Conservation (phyloP, 345 rosid species). For the Eucalyptus lansdowneana region DNA sequence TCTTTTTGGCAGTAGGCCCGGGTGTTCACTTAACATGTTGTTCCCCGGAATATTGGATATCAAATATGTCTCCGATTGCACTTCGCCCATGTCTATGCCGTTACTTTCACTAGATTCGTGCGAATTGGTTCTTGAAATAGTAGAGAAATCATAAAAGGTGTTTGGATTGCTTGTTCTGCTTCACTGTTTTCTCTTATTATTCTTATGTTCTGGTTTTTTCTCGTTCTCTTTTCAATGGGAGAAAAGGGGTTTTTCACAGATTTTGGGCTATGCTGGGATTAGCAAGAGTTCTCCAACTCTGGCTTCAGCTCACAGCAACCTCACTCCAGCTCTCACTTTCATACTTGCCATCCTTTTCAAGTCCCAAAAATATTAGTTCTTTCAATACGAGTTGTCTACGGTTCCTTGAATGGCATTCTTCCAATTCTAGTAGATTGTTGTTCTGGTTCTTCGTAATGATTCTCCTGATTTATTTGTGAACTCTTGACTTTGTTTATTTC, state of each 20-base stretch:
- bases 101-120: not conserved
- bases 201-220: not conserved
- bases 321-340: not conserved
- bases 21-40: not conserved
- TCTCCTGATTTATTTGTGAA: not conserved
- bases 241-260: not conserved
- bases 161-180: not conserved
- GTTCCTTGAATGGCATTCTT: not conserved
- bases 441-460: not conserved
- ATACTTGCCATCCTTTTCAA: not conserved
- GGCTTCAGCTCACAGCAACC: not conserved
- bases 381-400: not conserved
- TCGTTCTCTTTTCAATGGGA: not conserved
- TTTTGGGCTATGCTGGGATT: not conserved
- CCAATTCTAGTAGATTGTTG: not conserved
- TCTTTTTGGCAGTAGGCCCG: not conserved
- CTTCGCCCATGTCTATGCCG: not conserved
- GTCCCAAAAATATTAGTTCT: not conserved
- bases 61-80: not conserved
- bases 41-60: not conserved
- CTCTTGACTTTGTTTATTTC: not conserved
- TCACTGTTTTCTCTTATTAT: not conserved
- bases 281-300: not conserved
- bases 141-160: not conserved
- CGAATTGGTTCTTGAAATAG: not conserved